These are phyloP conservation scores for Hsuehochloa calcarea DNA, from an alignment of 176 grass and related monocot species.

Conservation along the genomic window DNA sequence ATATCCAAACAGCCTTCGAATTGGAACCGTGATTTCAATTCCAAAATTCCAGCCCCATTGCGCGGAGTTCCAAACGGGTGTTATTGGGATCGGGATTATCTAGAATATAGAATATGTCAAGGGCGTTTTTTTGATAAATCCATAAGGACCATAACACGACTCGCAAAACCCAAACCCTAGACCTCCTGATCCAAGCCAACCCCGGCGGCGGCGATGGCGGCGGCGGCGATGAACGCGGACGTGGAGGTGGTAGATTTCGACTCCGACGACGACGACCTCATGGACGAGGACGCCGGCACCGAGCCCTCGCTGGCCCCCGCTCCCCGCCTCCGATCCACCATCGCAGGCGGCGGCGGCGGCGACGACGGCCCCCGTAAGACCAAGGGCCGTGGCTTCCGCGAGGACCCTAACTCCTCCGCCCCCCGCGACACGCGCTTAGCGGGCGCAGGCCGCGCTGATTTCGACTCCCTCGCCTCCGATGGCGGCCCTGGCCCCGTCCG, in stretches of 20 bases:
- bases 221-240: constrained; percentile 52
- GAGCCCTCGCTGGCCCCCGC: constrained; percentile 41
- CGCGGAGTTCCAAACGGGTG: no score
- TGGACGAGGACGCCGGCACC: constrained; percentile 70
- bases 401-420: constrained; percentile 39
- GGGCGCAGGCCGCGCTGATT: constrained; percentile 40
- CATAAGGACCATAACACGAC: background rate
- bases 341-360: constrained; percentile 59
- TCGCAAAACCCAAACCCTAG: constrained; percentile 13
- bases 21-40: no score
- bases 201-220: constrained; percentile 20
- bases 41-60: no score
- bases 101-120: background rate
- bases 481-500: constrained; percentile 71
- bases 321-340: constrained; percentile 71
- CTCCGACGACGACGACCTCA: constrained; percentile 87
- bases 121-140: background rate
- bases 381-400: constrained; percentile 89
- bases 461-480: constrained; percentile 57
- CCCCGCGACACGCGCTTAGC: constrained; percentile 53
- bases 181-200: background rate
- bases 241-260: constrained; percentile 90
- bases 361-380: constrained; percentile 51
- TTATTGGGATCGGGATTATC: background rate
- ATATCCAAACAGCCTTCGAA: no score